A percentile compares a stretch with the other conserved stretches of the same genome.
Conservation (phyloP, 106 monocot species). For the Allium fistulosum region DNA sequence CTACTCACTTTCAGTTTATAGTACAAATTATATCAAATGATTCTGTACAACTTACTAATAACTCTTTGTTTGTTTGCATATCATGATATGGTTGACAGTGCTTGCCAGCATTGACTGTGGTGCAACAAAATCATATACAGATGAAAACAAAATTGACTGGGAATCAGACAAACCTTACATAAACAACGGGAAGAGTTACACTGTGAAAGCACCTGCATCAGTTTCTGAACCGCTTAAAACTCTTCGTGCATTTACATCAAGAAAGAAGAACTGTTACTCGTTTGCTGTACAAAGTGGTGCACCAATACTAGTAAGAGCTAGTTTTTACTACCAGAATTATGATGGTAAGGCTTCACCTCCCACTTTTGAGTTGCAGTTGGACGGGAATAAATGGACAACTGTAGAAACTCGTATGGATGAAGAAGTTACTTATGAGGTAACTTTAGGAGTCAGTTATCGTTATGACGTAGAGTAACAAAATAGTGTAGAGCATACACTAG, state of each 20-base stretch:
- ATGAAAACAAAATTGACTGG: slow-evolving; percentile 18
- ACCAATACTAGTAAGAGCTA: slow-evolving; percentile 16
- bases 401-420: neutral
- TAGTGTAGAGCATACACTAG: too few relatives aligned
- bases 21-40: too few relatives aligned
- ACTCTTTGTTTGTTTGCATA: neutral
- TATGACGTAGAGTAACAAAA: too few relatives aligned
- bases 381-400: slow-evolving; percentile 18
- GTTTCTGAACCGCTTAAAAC: slow-evolving; percentile 8
- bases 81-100: neutral
- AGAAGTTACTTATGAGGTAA: too few relatives aligned
- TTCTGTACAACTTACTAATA: too few relatives aligned
- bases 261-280: slow-evolving; percentile 32
- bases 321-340: slow-evolving; percentile 44
- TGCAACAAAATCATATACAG: neutral
- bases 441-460: too few relatives aligned
- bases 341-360: slow-evolving; percentile 28
- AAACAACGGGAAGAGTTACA: slow-evolving; percentile 2
- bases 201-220: neutral
- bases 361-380: slow-evolving; percentile 23
- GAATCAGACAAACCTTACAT: slow-evolving; percentile 15
- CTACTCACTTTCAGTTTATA: too few relatives aligned
- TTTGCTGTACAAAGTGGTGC: neutral
- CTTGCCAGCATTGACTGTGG: slow-evolving; percentile 34
- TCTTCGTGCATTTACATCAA: slow-evolving; percentile 20